Evolutionary conservation across 2,329 filamentous ascomycete species (phyloP), one percentile per base, ranked within the genome.

Genomic region (Paraphaeosphaeria minitans): DNA sequence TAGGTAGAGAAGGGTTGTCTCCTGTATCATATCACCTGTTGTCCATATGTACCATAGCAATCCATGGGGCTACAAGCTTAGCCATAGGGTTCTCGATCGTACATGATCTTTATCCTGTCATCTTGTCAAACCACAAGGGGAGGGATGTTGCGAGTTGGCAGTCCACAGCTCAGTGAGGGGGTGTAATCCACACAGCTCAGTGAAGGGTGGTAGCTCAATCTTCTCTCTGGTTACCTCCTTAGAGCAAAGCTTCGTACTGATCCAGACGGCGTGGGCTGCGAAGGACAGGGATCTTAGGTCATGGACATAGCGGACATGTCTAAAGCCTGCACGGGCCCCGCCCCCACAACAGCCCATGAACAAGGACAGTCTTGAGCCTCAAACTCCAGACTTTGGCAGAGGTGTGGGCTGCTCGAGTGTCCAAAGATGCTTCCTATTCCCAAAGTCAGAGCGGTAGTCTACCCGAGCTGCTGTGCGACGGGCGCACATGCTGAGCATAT

Each of bases 11-110:
- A 54, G 46, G 19, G 35, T 47, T 43, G 35, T 19, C 57, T 56
- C 53, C 50, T 66, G 58, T 66, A 67, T 48, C 50, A 64, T 54
- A 53, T 64, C 59, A 41, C 66, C 52, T 65, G 47, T 58, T 50
- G 43, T 59, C 53, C 47, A 60, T 54, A 33, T 72, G 67, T 73
- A 70, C 52, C 54, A 66, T 67, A 62, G 42, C 31, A 33, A 57
- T 50, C 10, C 57, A 51, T 55, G 55, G 57, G 50, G 57, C 55
- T 56, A 58, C 57, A 56, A 48, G 37, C 24, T 27, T 37, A 27
- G n/a, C 51, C 6, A 12, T 14, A 22, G 21, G 48, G 8, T 7
- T 19, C 24, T 50, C 9, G 13, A 48, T n/a, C 31, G 27, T n/a
- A n/a, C 37, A n/a, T 39, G 16, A n/a, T n/a, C 29, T 31, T 31